These are phyloP conservation scores for Stephanodiscus triporus DNA, from an alignment of 108 stramenopile species.

Conservation along the genomic window DNA sequence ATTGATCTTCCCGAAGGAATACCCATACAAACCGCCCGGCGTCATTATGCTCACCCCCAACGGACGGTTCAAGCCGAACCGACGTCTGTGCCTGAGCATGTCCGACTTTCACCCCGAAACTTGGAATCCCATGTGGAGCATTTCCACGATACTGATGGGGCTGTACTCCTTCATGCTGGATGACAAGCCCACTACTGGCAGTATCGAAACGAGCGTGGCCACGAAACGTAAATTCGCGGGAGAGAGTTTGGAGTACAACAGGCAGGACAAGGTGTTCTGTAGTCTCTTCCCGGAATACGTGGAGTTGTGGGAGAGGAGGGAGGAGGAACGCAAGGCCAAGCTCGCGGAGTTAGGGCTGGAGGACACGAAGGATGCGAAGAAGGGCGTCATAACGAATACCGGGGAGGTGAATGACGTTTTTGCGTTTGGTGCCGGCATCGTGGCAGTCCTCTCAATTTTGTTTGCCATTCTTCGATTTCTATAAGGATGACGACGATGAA, in stretches of 20 bases:
- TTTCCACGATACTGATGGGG: slow-evolving; percentile 93
- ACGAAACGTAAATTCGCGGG: slow-evolving; percentile 78
- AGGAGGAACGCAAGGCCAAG: slow-evolving; percentile 46
- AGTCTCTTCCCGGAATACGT: slow-evolving; percentile 84
- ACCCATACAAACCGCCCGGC: slow-evolving; percentile 95
- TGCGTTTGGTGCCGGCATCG: slow-evolving; percentile 65
- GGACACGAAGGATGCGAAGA: slow-evolving; percentile 19
- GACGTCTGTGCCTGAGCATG: slow-evolving; percentile 92
- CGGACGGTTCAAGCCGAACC: slow-evolving; percentile 87
- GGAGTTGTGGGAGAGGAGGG: slow-evolving; percentile 62
- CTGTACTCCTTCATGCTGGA: slow-evolving; percentile 97
- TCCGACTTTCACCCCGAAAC: slow-evolving; percentile 93
- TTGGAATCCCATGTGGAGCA: slow-evolving; percentile 96
- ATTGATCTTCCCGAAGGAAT: slow-evolving; percentile 84
- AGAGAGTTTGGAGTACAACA: slow-evolving; percentile 86
- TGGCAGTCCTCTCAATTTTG: slow-evolving; percentile 71
- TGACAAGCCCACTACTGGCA: slow-evolving; percentile 84
- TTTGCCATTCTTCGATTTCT: slow-evolving; percentile 55
- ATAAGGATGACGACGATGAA: not conserved
- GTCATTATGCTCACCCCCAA: slow-evolving; percentile 95
- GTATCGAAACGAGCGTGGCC: slow-evolving; percentile 74
- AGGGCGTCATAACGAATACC: slow-evolving; percentile 15
- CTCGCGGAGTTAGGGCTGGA: slow-evolving; percentile 15
- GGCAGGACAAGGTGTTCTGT: slow-evolving; percentile 63
- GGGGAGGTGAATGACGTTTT: slow-evolving; percentile 35